Percentiles rank a stretch among this genome's conserved stretches.
Evolutionary conservation across 805 yeast species (phyloP).

Genomic region (Cyberlindnera xishuangbannaensis): DNA sequence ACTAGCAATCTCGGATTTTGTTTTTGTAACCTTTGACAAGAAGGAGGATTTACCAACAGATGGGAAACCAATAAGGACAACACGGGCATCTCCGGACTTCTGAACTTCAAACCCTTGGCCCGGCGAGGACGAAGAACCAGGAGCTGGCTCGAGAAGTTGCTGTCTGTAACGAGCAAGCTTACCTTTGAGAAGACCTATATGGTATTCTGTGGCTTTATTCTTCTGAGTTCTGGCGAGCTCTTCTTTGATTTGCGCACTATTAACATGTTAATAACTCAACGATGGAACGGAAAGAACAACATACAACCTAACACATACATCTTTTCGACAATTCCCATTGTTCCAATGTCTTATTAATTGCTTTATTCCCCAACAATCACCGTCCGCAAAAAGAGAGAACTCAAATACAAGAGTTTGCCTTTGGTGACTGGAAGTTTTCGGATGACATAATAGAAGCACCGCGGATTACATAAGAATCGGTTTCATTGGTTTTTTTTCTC

Average conservation of each 20-base stretch:
- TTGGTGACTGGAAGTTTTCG: no score
- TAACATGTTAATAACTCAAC: no score
- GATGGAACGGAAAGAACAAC: no score
- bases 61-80: slow-evolving; percentile 92
- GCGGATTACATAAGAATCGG: no score
- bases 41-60: slow-evolving; percentile 96
- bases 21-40: slow-evolving; percentile 82
- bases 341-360: not conserved
- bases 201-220: slow-evolving; percentile 97
- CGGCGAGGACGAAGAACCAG: slow-evolving; percentile 55
- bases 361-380: no score
- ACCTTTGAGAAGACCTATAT: slow-evolving; percentile 89
- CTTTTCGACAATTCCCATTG: slow-evolving; percentile 4
- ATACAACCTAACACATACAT: not conserved
- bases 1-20: slow-evolving; percentile 91
- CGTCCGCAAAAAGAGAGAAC: no score
- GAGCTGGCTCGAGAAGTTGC: slow-evolving; percentile 85
- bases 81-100: slow-evolving; percentile 95
- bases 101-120: slow-evolving; percentile 91
- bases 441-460: not conserved
- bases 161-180: slow-evolving; percentile 89
- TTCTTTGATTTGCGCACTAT: slow-evolving; percentile 26
- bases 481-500: no score
- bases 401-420: no score
- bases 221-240: slow-evolving; percentile 94